Evolutionary conservation across 768 basidiomycete species (phyloP).

Genomic region (Russula lepida): DNA sequence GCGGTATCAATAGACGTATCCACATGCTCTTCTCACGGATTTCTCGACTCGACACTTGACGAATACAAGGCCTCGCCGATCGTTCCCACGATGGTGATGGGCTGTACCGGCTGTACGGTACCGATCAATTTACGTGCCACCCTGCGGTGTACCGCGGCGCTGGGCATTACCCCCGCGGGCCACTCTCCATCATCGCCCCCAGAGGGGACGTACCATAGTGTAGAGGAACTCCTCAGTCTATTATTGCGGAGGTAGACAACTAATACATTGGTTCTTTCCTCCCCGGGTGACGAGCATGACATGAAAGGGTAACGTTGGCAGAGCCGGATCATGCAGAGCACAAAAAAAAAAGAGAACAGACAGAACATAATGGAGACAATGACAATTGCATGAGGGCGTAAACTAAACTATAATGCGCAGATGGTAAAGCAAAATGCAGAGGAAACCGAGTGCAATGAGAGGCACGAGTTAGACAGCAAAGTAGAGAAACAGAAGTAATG

Average conservation of each 20-base stretch:
- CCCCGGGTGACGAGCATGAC: slow-evolving; percentile 2
- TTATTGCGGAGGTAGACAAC: slow-evolving; percentile 4
- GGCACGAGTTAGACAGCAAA: slow-evolving; percentile 9
- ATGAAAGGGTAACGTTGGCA: slow-evolving; percentile 9
- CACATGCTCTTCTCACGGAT: slow-evolving; percentile 4
- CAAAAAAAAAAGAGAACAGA: slow-evolving; percentile 10
- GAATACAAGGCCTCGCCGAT: slow-evolving; percentile 6
- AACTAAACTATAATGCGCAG: slow-evolving; percentile 19
- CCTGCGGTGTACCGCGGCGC: slow-evolving; percentile 2
- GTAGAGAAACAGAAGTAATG: not conserved
- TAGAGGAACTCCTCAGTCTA: not conserved
- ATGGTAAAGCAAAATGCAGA: slow-evolving; percentile 17
- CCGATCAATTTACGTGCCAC: slow-evolving; percentile 16
- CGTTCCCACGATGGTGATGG: slow-evolving; percentile 13
- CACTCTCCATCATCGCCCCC: not conserved
- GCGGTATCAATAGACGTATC: not conserved
- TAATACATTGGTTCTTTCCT: slow-evolving; percentile 18
- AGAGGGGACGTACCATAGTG: not conserved
- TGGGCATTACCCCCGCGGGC: not conserved
- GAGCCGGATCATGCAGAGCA: slow-evolving; percentile 13
- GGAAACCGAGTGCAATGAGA: not conserved
- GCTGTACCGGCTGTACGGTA: slow-evolving; percentile 7
- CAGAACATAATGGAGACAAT: slow-evolving; percentile 15
- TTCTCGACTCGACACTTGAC: not conserved
- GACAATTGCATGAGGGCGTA: slow-evolving; percentile 13